Base-by-base conservation (phyloP, 106 monocot genomes). In the Dendrobium chrysotoxum region DNA sequence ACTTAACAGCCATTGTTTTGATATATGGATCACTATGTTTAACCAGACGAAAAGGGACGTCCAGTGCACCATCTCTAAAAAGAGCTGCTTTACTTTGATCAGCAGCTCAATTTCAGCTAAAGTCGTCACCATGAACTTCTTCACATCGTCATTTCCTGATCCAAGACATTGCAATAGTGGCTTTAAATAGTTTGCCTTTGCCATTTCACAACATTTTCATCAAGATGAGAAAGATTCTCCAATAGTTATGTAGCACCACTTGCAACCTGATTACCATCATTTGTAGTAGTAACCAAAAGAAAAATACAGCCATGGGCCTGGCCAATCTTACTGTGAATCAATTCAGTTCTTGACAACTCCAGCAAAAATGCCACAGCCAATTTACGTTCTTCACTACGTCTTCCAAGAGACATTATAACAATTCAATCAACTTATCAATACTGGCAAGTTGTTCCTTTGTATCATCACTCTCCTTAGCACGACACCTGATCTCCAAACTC, bases 191-290 rank as follows among this genome's bases (percentile, higher is more conserved):
- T 81, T 85, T 21, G 80, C 80, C 55, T 81, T 85, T 40, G 73
- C 73, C 81, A 85, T 81, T 16, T 77, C 21, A 81, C 81, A 41
- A 85, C 64, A 53, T 85, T 85, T 25, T 85, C 81, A 85, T 85
- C 78, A 35, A 78, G 74, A 81, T 78, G 81, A 13, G 85, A 85
- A 65, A 85, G 81, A 39, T 39, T 73, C 53, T 78, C 85, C 78
- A 85, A 64, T 16, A 85, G 85, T 28, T 85, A 61, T 38, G 10
- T 81, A 64, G 85, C 85, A 81, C 81, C 78, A 78, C 28, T 78
- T 30, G 85, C 68, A 54, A 78, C 78, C 78, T 85, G 81, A 25
- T 72, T 73, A 50, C 70, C 81, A 78, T 85, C 81, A 81, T 81
- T 85, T 74, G 78, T 72, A 42, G 73, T 81, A 16, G 81, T 81